Base-by-base conservation (phyloP, 768 basidiomycete genomes). In the Rhodocollybia butyracea region DNA sequence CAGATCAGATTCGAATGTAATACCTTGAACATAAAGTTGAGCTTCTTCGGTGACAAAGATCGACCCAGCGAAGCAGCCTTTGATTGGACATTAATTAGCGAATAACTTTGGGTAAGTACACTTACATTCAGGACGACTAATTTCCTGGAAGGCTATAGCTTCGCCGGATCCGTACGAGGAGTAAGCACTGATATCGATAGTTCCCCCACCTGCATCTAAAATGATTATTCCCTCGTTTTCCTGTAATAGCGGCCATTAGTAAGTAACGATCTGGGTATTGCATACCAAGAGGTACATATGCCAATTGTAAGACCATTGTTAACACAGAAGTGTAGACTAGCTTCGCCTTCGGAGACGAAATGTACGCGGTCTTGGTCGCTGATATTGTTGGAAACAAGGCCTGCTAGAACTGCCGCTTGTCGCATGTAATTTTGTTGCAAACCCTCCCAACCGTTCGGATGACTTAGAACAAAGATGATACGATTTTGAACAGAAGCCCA, bases 381-480 rank as follows among this genome's bases (percentile, higher is more conserved):
- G 0, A 64, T 72, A 50, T 77, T 72, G 48, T 77, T 66, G 0
- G 75, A 68, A 8, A 86, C 69, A 21, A 87, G 71, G 5, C 81
- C 80, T 0, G 82, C 84, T n/a, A 63, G 54, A 1, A 78, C 67
- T 0, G 82, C 81, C 2, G 84, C 85, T 24, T 66, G 65, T 2
- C 85, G 77, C 69, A 86, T 82, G 60, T 77, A 71, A 19, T 68
- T 69, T 58, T 86, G 85, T 60, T 87, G 85, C 1, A 64, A 66
- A 0, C 82, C 81, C 57, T 80, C 84, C 85, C 85, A 87, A 0
- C 82, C 84, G 58, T 86, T 85, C 3, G 85, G 85, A 59, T 85
- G 84, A 1, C 77, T 76, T 15, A 86, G 72, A 3, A 87, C 72
- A 54, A 78, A 81, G 30, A 83, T 75, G 26, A 80, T 74, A 7